Percentiles rank a stretch among this genome's conserved stretches.
Evolutionary conservation across 306 rosid species (phyloP).

Genomic region (Pachyrhizus erosus): DNA sequence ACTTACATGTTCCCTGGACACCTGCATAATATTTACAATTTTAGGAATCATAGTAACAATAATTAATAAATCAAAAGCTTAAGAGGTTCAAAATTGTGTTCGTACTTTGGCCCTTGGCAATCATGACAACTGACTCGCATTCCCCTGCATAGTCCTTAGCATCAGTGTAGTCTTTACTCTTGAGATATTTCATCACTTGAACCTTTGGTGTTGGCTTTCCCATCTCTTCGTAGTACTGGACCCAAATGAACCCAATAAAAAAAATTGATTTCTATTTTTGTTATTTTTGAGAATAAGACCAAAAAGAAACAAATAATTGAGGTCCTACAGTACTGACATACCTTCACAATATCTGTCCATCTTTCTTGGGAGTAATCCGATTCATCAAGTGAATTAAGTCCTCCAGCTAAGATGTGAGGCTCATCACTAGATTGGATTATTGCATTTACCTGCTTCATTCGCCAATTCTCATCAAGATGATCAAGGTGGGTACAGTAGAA

Average conservation of each 20-base stretch:
- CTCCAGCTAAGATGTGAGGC: slow-evolving; percentile 90
- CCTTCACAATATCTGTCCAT: slow-evolving; percentile 98
- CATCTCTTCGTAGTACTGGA: slow-evolving; percentile 83
- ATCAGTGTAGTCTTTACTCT: slow-evolving; percentile 76
- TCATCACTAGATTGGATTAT: slow-evolving; percentile 76
- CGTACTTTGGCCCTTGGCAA: slow-evolving; percentile 98
- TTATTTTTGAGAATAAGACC: slow-evolving; percentile 33
- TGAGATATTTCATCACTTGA: slow-evolving; percentile 77
- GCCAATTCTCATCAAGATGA: slow-evolving; percentile 94
- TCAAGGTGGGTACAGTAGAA: slow-evolving; percentile 91
- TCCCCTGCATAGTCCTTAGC: slow-evolving; percentile 84
- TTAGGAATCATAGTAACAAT: not conserved
- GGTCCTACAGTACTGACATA: slow-evolving; percentile 18
- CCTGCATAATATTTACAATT: slow-evolving; percentile 55
- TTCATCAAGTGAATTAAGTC: slow-evolving; percentile 84
- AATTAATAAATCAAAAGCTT: slow-evolving; percentile 4
- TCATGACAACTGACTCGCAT: slow-evolving; percentile 90
- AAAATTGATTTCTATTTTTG: slow-evolving; percentile 4
- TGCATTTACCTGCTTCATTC: slow-evolving; percentile 94
- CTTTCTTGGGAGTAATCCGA: slow-evolving; percentile 93
- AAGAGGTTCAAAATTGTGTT: slow-evolving; percentile 1
- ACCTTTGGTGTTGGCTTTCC: slow-evolving; percentile 88
- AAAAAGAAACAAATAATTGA: slow-evolving; percentile 7
- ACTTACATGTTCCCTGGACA: slow-evolving; percentile 98
- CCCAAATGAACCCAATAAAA: not conserved